Evolutionary conservation across 225 moss, liverwort and hornwort species (phyloP).

Genomic region (Anthoceros angustus): DNA sequence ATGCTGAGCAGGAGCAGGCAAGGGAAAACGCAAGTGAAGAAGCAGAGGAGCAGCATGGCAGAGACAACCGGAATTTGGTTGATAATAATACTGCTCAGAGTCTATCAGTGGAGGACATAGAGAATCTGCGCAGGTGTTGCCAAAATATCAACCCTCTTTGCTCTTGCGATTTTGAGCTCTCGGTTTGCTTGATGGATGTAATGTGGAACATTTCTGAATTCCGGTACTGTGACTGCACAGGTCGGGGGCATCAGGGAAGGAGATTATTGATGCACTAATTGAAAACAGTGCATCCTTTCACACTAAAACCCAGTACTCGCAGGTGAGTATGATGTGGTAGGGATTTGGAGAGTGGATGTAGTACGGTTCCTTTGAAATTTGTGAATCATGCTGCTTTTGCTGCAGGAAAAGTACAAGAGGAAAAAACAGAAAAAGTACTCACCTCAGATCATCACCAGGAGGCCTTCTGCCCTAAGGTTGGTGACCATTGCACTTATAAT

Average conservation of each 20-base stretch:
- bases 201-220: constrained; percentile 6
- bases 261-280: constrained; percentile 80
- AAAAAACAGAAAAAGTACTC: constrained; percentile 99
- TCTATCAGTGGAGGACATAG: constrained; percentile 77
- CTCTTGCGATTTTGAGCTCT: neutral
- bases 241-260: constrained; percentile 76
- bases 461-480: constrained; percentile 84
- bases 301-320: constrained; percentile 78
- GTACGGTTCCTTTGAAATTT: neutral
- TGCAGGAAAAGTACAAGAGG: constrained; percentile 90
- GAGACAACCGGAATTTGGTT: constrained; percentile 67
- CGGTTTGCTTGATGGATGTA: neutral
- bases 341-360: constrained; percentile 1
- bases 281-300: constrained; percentile 92
- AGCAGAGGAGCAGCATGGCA: constrained; percentile 34
- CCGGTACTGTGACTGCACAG: constrained; percentile 21
- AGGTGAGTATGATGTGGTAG: constrained; percentile 26
- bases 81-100: constrained; percentile 89
- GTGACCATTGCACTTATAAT: neutral
- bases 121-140: constrained; percentile 72
- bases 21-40: constrained; percentile 24
- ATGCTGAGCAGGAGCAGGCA: constrained; percentile 31
- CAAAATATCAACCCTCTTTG: no score
- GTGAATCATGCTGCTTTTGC: neutral
- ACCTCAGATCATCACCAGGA: constrained; percentile 63